Conservation (phyloP, 352 stramenopile genomes). For the Lagenidium giganteum region DNA sequence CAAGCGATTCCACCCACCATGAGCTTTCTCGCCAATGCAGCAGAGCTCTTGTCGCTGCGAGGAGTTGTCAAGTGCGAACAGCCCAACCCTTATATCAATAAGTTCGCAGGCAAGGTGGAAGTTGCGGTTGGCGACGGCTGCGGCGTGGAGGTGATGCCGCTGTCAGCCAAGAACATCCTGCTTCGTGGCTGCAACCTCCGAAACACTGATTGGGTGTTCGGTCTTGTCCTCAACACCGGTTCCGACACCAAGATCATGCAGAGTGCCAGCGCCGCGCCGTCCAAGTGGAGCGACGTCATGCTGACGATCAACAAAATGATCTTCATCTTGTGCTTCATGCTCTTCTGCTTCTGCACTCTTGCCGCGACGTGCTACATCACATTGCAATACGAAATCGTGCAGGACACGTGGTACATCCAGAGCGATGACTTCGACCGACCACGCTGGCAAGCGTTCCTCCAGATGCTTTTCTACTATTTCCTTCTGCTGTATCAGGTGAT, state of each 20-base stretch:
- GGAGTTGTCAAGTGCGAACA: slow-evolving; percentile 68
- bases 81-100: slow-evolving; percentile 85
- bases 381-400: slow-evolving; percentile 70
- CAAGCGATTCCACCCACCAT: slow-evolving; percentile 70
- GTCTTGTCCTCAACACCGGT: slow-evolving; percentile 86
- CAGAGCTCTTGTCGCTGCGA: slow-evolving; percentile 46
- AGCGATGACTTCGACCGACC: slow-evolving; percentile 27
- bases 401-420: slow-evolving; percentile 75
- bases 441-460: slow-evolving; percentile 59
- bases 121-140: slow-evolving; percentile 59
- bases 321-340: slow-evolving; percentile 51
- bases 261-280: slow-evolving; percentile 61
- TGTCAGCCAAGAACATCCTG: slow-evolving; percentile 87
- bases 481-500: slow-evolving; percentile 90
- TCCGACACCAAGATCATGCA: slow-evolving; percentile 91
- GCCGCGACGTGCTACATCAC: slow-evolving; percentile 71
- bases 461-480: slow-evolving; percentile 92
- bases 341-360: slow-evolving; percentile 59
- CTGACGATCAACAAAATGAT: slow-evolving; percentile 82
- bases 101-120: slow-evolving; percentile 83
- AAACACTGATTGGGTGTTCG: slow-evolving; percentile 87
- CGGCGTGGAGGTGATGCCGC: slow-evolving; percentile 64
- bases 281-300: slow-evolving; percentile 85
- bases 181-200: slow-evolving; percentile 83
- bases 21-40: slow-evolving; percentile 41